Percentiles rank a stretch among this genome's conserved stretches.
Conservation (phyloP, 208 protist species). For the Wallacemonas sp. region DNA sequence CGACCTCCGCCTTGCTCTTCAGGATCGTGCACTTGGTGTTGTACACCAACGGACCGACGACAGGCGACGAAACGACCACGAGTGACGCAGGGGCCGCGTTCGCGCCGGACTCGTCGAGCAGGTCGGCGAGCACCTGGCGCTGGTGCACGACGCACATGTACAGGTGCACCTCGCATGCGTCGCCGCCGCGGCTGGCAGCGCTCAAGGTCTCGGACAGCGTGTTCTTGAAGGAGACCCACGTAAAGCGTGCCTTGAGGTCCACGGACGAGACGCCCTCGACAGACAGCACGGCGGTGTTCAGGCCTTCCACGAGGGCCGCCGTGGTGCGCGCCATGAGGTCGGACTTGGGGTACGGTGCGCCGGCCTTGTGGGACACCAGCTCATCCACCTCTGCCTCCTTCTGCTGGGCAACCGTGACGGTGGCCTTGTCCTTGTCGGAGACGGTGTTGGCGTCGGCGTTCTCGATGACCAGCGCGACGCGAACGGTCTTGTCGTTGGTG, state of each 20-base stretch:
- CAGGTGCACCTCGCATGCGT: slow-evolving; percentile 34
- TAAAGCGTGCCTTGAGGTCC: slow-evolving; percentile 36
- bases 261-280: slow-evolving; percentile 39
- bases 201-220: slow-evolving; percentile 28
- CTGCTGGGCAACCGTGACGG: slow-evolving; percentile 2
- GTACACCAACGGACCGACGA: slow-evolving; percentile 45
- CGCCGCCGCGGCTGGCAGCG: neutral
- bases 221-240: slow-evolving; percentile 33
- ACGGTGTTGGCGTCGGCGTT: slow-evolving; percentile 14
- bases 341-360: slow-evolving; percentile 13
- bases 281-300: slow-evolving; percentile 44
- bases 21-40: slow-evolving; percentile 24
- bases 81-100: slow-evolving; percentile 26
- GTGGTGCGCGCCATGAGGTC: slow-evolving; percentile 25
- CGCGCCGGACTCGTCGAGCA: slow-evolving; percentile 21
- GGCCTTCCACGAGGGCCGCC: slow-evolving; percentile 19
- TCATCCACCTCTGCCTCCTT: slow-evolving; percentile 26
- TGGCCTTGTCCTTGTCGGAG: slow-evolving; percentile 6
- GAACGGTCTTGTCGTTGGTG: slow-evolving; percentile 15
- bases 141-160: slow-evolving; percentile 53
- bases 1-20: slow-evolving; percentile 15
- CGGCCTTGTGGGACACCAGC: slow-evolving; percentile 21
- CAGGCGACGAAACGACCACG: slow-evolving; percentile 43
- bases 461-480: slow-evolving; percentile 16
- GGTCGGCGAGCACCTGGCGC: slow-evolving; percentile 53